A percentile compares a stretch with the other conserved stretches of the same genome.
Evolutionary conservation across 306 rosid genomes (phyloP).

Genomic region (Elaeagnus macrophylla): DNA sequence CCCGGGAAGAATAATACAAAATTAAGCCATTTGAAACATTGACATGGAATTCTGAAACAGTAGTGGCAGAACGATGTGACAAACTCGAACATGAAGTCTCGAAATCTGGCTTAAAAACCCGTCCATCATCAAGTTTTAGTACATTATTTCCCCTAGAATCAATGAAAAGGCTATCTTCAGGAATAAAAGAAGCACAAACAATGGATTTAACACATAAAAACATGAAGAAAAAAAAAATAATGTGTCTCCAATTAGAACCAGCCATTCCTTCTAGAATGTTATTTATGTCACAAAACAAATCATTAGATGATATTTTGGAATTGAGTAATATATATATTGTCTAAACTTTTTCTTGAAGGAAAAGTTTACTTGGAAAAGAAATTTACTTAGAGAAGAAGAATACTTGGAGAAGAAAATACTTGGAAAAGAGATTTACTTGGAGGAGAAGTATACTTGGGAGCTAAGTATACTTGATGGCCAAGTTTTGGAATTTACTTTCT

Average conservation of each 20-base stretch:
- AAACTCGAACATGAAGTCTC: constrained; percentile 15
- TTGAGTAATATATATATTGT: too few species aligned
- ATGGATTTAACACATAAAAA: constrained; percentile 4
- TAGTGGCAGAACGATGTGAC: constrained; percentile 10
- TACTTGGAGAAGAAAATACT: too few species aligned
- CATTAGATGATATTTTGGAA: too few species aligned
- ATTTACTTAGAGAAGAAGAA: too few species aligned
- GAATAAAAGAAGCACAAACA: constrained; percentile 12
- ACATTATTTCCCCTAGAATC: constrained; percentile 28
- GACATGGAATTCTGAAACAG: constrained; percentile 7
- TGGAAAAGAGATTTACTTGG: too few species aligned
- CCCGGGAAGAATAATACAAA: constrained; percentile 24
- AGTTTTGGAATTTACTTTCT: too few species aligned
- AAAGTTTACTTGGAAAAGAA: too few species aligned
- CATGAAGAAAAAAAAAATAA: constrained; percentile 7
- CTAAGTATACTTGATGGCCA: too few species aligned
- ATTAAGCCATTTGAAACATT: not conserved
- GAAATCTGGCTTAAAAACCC: constrained; percentile 31
- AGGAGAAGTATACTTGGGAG: too few species aligned
- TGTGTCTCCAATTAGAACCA: not conserved
- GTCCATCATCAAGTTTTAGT: constrained; percentile 28
- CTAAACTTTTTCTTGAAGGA: too few species aligned
- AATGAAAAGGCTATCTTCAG: constrained; percentile 23
- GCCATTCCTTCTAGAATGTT: constrained; percentile 18
- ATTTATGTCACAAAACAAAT: too few species aligned